phyloP scores from a whole-genome alignment of 257 asterid species.

The Nicotiana obtusifolia region DNA sequence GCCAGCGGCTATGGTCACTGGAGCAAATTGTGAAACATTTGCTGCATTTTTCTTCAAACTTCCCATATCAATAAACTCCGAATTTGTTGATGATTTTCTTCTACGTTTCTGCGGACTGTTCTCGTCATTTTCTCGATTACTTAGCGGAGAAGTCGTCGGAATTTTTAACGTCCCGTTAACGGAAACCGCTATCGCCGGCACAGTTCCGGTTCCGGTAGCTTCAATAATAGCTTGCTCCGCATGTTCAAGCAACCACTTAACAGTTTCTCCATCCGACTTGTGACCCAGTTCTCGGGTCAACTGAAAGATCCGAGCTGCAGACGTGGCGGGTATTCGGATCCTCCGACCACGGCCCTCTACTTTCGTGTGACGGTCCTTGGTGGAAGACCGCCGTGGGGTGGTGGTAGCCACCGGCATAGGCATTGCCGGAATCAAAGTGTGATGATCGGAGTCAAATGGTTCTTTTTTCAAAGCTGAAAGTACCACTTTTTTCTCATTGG shows the following conservation, averaged over 20 bases:
- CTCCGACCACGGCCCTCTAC: slow-evolving; percentile 11
- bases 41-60: not conserved
- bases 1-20: not conserved
- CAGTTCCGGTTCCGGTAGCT: slow-evolving; percentile 12
- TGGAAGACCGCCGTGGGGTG: not conserved
- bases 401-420: not conserved
- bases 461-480: not conserved
- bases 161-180: slow-evolving; percentile 4
- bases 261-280: slow-evolving; percentile 14
- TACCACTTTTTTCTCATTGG: not conserved
- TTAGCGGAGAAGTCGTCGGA: not conserved
- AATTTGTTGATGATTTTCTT: not conserved
- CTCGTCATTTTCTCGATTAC: not conserved
- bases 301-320: slow-evolving; percentile 12
- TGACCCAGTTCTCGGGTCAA: slow-evolving; percentile 12
- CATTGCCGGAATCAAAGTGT: not conserved
- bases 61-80: not conserved
- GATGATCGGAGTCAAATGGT: not conserved
- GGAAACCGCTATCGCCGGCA: slow-evolving; percentile 11
- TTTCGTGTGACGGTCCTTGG: slow-evolving; percentile 11
- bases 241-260: slow-evolving; percentile 15
- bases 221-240: slow-evolving; percentile 7
- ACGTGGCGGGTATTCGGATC: slow-evolving; percentile 14
- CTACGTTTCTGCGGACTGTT: not conserved
- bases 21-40: slow-evolving; percentile 5